phyloP scores from a whole-genome alignment of 441 rosid genomes.

The Erodium trifolium region DNA sequence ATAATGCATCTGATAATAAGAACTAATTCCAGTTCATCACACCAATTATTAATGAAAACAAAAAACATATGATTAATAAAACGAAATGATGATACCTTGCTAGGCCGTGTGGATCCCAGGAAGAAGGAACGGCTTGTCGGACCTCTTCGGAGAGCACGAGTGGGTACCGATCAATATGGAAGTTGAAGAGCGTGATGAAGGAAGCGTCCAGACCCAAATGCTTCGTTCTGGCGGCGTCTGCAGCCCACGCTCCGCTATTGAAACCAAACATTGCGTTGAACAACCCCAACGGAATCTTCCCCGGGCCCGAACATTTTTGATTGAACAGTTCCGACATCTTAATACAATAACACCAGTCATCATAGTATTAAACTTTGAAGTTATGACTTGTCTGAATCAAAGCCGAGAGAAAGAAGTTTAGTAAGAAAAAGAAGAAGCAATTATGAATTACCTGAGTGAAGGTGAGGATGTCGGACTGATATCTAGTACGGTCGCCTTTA shows the following conservation, averaged over 20 bases:
- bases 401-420: too few relatives aligned
- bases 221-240: conserved; percentile 57
- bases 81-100: conserved; percentile 40
- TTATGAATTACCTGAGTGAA: conserved; percentile 44
- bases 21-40: not conserved
- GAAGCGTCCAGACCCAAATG: conserved; percentile 65
- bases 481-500: conserved; percentile 72
- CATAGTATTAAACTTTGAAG: too few relatives aligned
- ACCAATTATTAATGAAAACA: not conserved
- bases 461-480: conserved; percentile 70
- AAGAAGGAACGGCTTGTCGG: conserved; percentile 54
- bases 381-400: too few relatives aligned
- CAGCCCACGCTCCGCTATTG: conserved; percentile 61
- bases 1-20: not conserved
- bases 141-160: conserved; percentile 58
- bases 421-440: conserved; percentile 8
- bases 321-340: conserved; percentile 90
- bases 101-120: conserved; percentile 66
- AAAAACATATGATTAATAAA: not conserved
- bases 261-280: conserved; percentile 74
- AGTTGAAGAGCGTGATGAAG: conserved; percentile 39
- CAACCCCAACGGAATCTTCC: conserved; percentile 73
- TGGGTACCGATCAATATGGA: conserved; percentile 62
- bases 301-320: conserved; percentile 42
- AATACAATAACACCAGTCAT: not conserved